Evolutionary conservation across 108 stramenopile species (phyloP), one percentile per base, ranked within the genome.

Genomic region (Fragilariopsis cylindrus): DNA sequence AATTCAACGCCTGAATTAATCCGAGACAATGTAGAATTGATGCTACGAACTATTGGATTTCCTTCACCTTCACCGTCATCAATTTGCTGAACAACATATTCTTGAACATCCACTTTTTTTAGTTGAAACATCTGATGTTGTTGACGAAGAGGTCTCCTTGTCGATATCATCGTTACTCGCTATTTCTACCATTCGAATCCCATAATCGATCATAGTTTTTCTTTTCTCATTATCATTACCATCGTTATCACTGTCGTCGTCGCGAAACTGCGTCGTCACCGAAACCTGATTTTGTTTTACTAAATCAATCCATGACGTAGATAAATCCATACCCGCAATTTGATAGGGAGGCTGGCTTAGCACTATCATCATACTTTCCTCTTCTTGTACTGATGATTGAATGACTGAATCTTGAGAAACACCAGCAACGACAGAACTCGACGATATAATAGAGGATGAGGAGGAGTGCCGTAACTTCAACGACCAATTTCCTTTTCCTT

Each of bases 1-100:
- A 65, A 77, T 21, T 78, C 21, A 12, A 84, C 75, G 7, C 48
- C 48, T 19, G 72, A 72, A 18, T 86, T 82, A 46, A 80, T 69
- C 15, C 69, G 62, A 39, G 69, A 39, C 66, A 84, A 70, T 9
- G 82, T 84, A 5, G 64, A 69, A 69, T 82, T 84, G 57, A 87
- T 86, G 19, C 65, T 62, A 47, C 47, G 55, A 7, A 83, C 56
- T 5, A 48, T 21, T 16, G 72, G 52, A 57, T 62, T 30, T 30
- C 15, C 46, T 48, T 52, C 41, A 48, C 52, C 39, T 60, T 68
- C 40, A 30, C 56, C 60, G 16, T 7, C 47, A 30, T 60, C 56
- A 49, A 42, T 7, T 41, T 52, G 15, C 21, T 50, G 58, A n/a
- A 5, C 12, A 4, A 60, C 48, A 19, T 62, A 49, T 45, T 60